Evolutionary conservation across 139 green algal species (phyloP).

Genomic region (Chlamydomonas sp.): DNA sequence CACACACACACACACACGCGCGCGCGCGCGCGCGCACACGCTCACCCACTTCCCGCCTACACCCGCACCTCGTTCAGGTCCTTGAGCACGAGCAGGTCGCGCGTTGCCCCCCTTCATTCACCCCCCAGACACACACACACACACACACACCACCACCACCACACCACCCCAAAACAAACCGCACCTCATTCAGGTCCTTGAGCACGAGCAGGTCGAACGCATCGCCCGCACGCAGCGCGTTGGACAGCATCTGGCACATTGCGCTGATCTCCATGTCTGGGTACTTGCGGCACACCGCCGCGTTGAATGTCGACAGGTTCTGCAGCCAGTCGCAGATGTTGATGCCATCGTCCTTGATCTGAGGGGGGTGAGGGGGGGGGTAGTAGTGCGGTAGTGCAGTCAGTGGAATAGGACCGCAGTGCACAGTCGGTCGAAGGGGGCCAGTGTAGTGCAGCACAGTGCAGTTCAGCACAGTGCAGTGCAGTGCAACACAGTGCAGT

Average conservation of each 20-base stretch:
- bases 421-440: too few species aligned
- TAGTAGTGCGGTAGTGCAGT: background rate
- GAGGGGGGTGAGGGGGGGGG: background rate
- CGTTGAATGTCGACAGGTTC: conserved; percentile 60
- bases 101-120: conserved; percentile 40
- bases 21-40: too few species aligned
- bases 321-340: conserved; percentile 76
- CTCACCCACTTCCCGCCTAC: too few species aligned
- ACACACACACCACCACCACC: too few species aligned
- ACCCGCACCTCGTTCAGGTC: conserved; percentile 21
- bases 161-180: too few species aligned
- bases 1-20: too few species aligned
- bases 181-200: conserved; percentile 22
- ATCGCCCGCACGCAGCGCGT: conserved; percentile 59
- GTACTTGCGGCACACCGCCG: conserved; percentile 32
- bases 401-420: background rate
- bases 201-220: conserved; percentile 63
- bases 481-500: background rate
- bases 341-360: conserved; percentile 69
- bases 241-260: conserved; percentile 58
- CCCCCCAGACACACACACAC: too few species aligned
- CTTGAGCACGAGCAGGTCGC: conserved; percentile 62
- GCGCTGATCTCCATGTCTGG: conserved; percentile 46
- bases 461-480: too few species aligned
- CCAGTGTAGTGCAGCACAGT: background rate